phyloP scores from a whole-genome alignment of 257 asterid genomes.

The Nicotiana noctiflora region DNA sequence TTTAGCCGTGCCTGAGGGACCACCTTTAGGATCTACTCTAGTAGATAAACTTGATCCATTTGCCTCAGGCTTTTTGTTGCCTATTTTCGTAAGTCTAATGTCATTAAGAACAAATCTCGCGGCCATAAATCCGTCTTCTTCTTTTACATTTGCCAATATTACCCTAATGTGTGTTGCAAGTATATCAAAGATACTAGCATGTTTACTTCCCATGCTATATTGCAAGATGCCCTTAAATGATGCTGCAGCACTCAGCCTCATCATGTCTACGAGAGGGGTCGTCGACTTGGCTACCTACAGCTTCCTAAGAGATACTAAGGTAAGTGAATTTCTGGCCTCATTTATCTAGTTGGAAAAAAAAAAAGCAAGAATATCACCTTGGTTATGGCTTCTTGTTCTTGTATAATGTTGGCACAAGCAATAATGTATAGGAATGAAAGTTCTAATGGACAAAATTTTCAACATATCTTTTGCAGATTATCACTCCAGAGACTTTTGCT shows the following conservation, averaged over 20 bases:
- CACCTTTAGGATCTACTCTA: slow-evolving; percentile 25
- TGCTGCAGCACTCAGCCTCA: slow-evolving; percentile 20
- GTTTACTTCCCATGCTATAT: slow-evolving; percentile 7
- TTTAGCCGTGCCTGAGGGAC: slow-evolving; percentile 31
- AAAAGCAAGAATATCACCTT: not conserved
- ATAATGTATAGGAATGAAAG: too few relatives aligned
- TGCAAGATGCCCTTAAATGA: slow-evolving; percentile 21
- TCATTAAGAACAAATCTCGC: slow-evolving; percentile 9
- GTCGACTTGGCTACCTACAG: slow-evolving; percentile 19
- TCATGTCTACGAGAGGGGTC: slow-evolving; percentile 24
- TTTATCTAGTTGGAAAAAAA: not conserved
- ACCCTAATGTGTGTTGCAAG: not conserved
- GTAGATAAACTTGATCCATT: slow-evolving; percentile 22
- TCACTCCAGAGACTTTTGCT: slow-evolving; percentile 10
- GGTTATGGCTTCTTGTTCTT: not conserved
- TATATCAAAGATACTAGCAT: slow-evolving; percentile 2
- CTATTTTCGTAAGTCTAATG: slow-evolving; percentile 16
- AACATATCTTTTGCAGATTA: slow-evolving; percentile 1
- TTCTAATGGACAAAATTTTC: not conserved
- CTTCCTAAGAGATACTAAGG: slow-evolving; percentile 16
- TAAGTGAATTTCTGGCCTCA: not conserved
- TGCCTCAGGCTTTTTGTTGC: slow-evolving; percentile 19
- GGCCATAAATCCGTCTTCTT: not conserved
- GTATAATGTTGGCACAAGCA: too few relatives aligned
- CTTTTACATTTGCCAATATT: not conserved